Conservation (phyloP, 2,329 filamentous ascomycete genomes). For the Parastagonospora nodorum region DNA sequence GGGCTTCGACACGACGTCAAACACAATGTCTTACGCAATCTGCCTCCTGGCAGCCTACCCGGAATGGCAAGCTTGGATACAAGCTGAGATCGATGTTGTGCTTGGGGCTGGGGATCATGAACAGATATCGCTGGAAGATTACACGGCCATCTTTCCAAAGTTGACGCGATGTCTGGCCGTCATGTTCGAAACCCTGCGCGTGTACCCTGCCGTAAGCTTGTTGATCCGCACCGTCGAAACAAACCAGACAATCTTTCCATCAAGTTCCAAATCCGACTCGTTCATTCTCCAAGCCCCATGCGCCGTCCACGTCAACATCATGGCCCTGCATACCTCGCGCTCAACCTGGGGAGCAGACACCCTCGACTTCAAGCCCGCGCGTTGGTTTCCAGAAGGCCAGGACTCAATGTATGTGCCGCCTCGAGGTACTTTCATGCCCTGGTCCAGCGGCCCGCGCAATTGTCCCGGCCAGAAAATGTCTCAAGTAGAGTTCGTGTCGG, state of each 20-base stretch:
- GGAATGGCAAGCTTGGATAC: conserved; percentile 58
- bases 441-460: conserved; percentile 27
- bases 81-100: conserved; percentile 52
- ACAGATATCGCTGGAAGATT: conserved; percentile 7
- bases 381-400: conserved; percentile 16
- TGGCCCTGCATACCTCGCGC: conserved; percentile 7
- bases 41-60: conserved; percentile 53
- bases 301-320: conserved; percentile 7
- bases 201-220: conserved; percentile 14
- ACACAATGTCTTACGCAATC: conserved; percentile 55
- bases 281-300: neutral
- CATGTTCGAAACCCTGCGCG: conserved; percentile 46
- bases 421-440: conserved; percentile 11
- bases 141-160: conserved; percentile 45
- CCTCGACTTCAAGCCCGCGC: conserved; percentile 32
- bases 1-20: conserved; percentile 44
- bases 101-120: conserved; percentile 18
- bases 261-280: neutral
- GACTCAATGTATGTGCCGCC: conserved; percentile 1
- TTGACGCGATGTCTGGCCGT: conserved; percentile 52
- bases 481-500: conserved; percentile 44
- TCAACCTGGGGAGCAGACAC: conserved; percentile 5
- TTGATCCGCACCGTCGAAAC: conserved; percentile 3
- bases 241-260: neutral
- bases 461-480: conserved; percentile 45